Conservation (phyloP, 1,139 yeast genomes). For the Pneumocystis murina region DNA sequence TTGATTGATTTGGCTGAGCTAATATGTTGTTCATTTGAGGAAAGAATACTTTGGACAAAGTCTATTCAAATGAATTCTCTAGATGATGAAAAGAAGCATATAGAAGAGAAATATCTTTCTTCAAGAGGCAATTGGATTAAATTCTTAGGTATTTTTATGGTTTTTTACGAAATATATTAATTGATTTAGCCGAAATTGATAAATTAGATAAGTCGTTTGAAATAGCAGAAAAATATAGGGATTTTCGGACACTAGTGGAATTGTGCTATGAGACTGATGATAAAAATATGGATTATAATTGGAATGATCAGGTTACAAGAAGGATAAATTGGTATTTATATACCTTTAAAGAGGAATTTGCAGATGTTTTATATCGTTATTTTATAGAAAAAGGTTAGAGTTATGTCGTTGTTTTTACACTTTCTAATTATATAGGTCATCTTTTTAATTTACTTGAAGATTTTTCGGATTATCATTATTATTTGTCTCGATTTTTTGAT, state of each 20-base stretch:
- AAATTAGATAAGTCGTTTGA: slow-evolving; percentile 40
- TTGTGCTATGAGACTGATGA: slow-evolving; percentile 23
- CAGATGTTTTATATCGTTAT: slow-evolving; percentile 45
- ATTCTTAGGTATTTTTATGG: slow-evolving; percentile 16
- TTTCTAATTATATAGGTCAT: background rate
- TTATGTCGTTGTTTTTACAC: background rate
- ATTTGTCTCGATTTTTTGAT: slow-evolving; percentile 39
- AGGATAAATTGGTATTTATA: slow-evolving; percentile 43
- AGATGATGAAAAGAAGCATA: background rate
- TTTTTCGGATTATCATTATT: slow-evolving; percentile 40
- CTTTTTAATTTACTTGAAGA: slow-evolving; percentile 40
- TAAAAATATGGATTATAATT: slow-evolving; percentile 17
- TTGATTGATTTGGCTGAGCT: slow-evolving; percentile 4
- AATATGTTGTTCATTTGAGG: slow-evolving; percentile 4
- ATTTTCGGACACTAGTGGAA: slow-evolving; percentile 50
- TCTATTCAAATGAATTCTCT: background rate
- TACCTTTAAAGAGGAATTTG: slow-evolving; percentile 55
- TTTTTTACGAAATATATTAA: background rate
- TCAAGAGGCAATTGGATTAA: slow-evolving; percentile 39
- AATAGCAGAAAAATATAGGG: slow-evolving; percentile 54
- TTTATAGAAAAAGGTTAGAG: slow-evolving; percentile 39
- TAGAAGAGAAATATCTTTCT: slow-evolving; percentile 15
- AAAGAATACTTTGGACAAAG: slow-evolving; percentile 8
- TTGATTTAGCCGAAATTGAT: slow-evolving; percentile 31
- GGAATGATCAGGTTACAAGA: slow-evolving; percentile 19